Evolutionary conservation across 805 yeast genomes (phyloP).

Genomic region (Lipomyces chichibuensis): DNA sequence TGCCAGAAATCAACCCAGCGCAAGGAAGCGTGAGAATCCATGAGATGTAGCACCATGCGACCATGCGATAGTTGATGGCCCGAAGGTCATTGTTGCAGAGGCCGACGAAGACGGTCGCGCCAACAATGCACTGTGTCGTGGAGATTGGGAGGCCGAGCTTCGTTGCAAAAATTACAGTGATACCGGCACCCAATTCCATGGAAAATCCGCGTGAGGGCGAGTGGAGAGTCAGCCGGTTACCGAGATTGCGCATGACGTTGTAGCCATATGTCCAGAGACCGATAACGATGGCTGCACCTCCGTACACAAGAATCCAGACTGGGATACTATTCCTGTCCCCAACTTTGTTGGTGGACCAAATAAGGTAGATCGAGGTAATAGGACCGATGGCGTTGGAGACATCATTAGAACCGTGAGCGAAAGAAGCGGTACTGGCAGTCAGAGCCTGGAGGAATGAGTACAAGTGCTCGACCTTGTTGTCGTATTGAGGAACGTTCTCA

Average conservation of each 20-base stretch:
- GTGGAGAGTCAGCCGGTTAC: constrained; percentile 73
- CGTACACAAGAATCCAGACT: constrained; percentile 68
- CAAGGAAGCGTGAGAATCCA: constrained; percentile 75
- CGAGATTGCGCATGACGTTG: constrained; percentile 68
- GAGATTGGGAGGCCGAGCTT: constrained; percentile 72
- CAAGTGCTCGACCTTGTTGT: constrained; percentile 68
- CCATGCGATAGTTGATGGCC: constrained; percentile 78
- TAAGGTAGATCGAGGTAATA: constrained; percentile 62
- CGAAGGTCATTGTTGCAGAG: constrained; percentile 65
- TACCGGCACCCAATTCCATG: constrained; percentile 76
- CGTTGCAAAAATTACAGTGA: constrained; percentile 75
- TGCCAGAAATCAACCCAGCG: constrained; percentile 73
- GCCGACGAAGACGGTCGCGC: constrained; percentile 77
- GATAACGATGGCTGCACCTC: constrained; percentile 66
- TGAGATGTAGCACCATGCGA: constrained; percentile 68
- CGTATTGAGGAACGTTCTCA: constrained; percentile 63
- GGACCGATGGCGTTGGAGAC: constrained; percentile 81
- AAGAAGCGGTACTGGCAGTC: constrained; percentile 78
- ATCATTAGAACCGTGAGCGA: constrained; percentile 83
- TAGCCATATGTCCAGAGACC: constrained; percentile 77
- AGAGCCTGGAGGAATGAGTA: constrained; percentile 69
- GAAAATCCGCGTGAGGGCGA: constrained; percentile 79
- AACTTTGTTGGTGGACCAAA: constrained; percentile 59
- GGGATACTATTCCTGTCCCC: constrained; percentile 61
- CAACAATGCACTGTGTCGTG: constrained; percentile 78